Conservation (phyloP, 2,329 filamentous ascomycete genomes). For the Emericellopsis cladophorae region DNA sequence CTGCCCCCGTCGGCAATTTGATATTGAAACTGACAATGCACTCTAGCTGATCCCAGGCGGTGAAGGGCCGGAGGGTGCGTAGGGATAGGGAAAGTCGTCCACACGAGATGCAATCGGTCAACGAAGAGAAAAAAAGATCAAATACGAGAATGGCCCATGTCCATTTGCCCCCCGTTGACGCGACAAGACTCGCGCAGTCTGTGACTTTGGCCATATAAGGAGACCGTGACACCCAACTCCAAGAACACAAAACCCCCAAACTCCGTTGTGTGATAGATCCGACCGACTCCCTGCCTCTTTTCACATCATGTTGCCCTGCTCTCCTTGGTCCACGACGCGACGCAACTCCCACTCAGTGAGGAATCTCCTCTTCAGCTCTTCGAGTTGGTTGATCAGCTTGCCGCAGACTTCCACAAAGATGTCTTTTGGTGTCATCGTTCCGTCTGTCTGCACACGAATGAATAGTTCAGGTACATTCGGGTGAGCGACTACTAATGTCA, state of each 20-base stretch:
- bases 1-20: constrained; percentile 2
- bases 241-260: too few relatives aligned
- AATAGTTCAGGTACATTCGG: constrained; percentile 49
- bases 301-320: constrained; percentile 33
- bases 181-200: too few relatives aligned
- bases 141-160: too few relatives aligned
- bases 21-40: constrained; percentile 3
- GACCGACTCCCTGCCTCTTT: constrained; percentile 10
- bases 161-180: too few relatives aligned
- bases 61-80: constrained; percentile 43
- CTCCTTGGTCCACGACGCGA: constrained; percentile 64
- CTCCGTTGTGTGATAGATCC: too few relatives aligned
- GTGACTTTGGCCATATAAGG: too few relatives aligned
- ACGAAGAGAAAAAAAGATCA: too few relatives aligned
- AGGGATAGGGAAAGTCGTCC: background rate
- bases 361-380: constrained; percentile 73
- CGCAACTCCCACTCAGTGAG: constrained; percentile 84
- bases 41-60: constrained; percentile 64
- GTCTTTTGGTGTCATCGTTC: constrained; percentile 76
- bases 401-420: constrained; percentile 71
- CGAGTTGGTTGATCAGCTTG: constrained; percentile 70
- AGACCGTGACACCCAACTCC: too few relatives aligned
- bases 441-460: constrained; percentile 85
- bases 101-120: too few relatives aligned
- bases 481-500: constrained; percentile 31